These are phyloP conservation scores for Russula sp. DNA, from an alignment of 768 basidiomycete genomes.

Conservation along the genomic window DNA sequence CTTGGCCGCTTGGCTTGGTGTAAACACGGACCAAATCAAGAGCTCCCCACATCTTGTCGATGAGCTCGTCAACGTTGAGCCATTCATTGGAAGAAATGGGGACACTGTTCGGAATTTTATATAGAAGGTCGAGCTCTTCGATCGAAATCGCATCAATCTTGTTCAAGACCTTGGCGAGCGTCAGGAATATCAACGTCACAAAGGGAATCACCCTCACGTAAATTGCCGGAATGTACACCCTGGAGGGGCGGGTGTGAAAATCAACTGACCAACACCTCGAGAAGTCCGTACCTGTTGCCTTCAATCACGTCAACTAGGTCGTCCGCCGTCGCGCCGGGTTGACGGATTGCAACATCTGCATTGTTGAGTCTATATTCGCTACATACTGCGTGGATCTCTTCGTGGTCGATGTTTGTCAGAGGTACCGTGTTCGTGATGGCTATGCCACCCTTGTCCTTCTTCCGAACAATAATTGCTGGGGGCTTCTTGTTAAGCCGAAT, in stretches of 20 bases:
- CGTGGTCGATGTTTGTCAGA: slow-evolving; percentile 89
- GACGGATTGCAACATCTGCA: slow-evolving; percentile 86
- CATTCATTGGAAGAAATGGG: slow-evolving; percentile 92
- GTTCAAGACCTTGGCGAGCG: slow-evolving; percentile 57
- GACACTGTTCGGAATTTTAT: slow-evolving; percentile 93
- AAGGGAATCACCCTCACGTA: slow-evolving; percentile 50
- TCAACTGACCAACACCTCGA: neutral
- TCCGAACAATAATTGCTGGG: slow-evolving; percentile 76
- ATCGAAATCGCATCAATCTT: slow-evolving; percentile 99
- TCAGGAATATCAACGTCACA: slow-evolving; percentile 9
- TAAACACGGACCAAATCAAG: slow-evolving; percentile 93
- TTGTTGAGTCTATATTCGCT: slow-evolving; percentile 91
- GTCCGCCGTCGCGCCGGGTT: slow-evolving; percentile 88
- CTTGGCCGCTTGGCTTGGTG: slow-evolving; percentile 87
- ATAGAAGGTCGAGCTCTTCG: slow-evolving; percentile 92
- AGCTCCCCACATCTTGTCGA: slow-evolving; percentile 89
- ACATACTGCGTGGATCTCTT: slow-evolving; percentile 92
- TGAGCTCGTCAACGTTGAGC: slow-evolving; percentile 95
- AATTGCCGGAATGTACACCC: slow-evolving; percentile 89
- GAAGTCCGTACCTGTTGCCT: slow-evolving; percentile 71
- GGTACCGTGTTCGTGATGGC: slow-evolving; percentile 96
- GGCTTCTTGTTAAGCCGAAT: slow-evolving; percentile 94
- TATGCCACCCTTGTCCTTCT: slow-evolving; percentile 88
- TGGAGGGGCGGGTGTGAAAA: slow-evolving; percentile 27
- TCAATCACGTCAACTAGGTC: slow-evolving; percentile 97